phyloP scores from a whole-genome alignment of 2,329 filamentous ascomycete species.

The Mollisia scopiformis region DNA sequence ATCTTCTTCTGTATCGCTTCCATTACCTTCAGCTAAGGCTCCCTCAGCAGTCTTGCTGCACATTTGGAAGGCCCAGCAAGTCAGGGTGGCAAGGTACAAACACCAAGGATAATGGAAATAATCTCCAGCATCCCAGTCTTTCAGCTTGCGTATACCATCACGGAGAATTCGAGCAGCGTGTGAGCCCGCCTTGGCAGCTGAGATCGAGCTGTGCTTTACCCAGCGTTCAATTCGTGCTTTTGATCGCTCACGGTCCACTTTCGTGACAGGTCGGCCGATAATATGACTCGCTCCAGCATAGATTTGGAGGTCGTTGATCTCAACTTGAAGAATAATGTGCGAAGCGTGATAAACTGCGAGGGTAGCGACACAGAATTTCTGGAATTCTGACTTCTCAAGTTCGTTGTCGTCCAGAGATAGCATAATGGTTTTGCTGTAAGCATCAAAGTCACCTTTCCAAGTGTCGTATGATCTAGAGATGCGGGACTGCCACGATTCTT shows the following conservation, averaged over 20 bases:
- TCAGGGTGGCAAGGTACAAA: slow-evolving; percentile 60
- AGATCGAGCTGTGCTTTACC: slow-evolving; percentile 39
- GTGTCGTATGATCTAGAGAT: slow-evolving; percentile 56
- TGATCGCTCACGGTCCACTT: slow-evolving; percentile 52
- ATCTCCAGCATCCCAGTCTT: slow-evolving; percentile 54
- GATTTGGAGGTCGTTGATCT: slow-evolving; percentile 64
- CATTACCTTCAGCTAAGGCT: neutral
- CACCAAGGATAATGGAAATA: slow-evolving; percentile 66
- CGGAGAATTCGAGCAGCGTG: slow-evolving; percentile 57
- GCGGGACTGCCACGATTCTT: slow-evolving; percentile 34
- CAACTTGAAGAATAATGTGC: slow-evolving; percentile 57
- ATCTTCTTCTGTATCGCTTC: slow-evolving; percentile 40
- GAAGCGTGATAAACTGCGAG: slow-evolving; percentile 62
- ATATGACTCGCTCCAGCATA: slow-evolving; percentile 63
- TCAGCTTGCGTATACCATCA: slow-evolving; percentile 51
- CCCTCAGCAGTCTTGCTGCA: slow-evolving; percentile 27
- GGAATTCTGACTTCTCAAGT: slow-evolving; percentile 43
- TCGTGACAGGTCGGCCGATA: slow-evolving; percentile 55
- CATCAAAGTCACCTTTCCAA: slow-evolving; percentile 62
- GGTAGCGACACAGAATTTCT: slow-evolving; percentile 51
- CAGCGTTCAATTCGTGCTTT: slow-evolving; percentile 55
- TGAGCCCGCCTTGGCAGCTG: slow-evolving; percentile 49
- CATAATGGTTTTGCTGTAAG: slow-evolving; percentile 47
- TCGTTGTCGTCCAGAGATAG: slow-evolving; percentile 37
- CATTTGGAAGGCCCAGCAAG: slow-evolving; percentile 61